Base-by-base conservation (phyloP, 2,329 filamentous ascomycete species). In the Xylaria sp. region DNA sequence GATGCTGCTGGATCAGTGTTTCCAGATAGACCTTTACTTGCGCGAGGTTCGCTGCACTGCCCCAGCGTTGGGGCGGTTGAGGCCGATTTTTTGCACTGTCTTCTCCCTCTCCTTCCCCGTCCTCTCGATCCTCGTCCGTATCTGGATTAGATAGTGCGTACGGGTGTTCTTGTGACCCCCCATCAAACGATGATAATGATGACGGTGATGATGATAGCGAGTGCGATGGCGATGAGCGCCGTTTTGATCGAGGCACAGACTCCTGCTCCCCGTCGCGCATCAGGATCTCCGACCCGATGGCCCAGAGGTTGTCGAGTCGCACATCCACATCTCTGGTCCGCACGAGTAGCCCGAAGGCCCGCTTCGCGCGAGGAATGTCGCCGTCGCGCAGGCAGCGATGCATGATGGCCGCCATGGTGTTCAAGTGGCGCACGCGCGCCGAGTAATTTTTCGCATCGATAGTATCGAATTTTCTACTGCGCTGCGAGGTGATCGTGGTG, bases 211-310 rank as follows among this genome's bases (percentile, higher is more conserved):
- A 42, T 11, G 39, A 14, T 42, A 42, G 8, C 17, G 39, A 8
- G 7, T 36, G 34, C 34, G 34, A 11, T 36, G 34, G 34, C 34
- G 34, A 59, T 2, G 55, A 17, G 14, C 27, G 27, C 21, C 54
- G 45, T 8, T 48, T 36, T 4, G 39, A 27, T 5, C 27, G 8
- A 55, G 45, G 11, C 24, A 5, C n/a, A 9, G 6, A 12, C 14
- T 72, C 75, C 48, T n/a, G 75, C 68, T 85, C 82, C 6, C 84
- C 85, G 32, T 85, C 81, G 17, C 91, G 87, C 81, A 97, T 89
- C 64, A 97, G 81, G 21, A 98, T 88, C 80, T 97, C 94, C 1
- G 93, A 93, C 0, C 93, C 94, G 53, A 97, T 86, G 14, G 90
- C 90, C 95, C 94, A 98, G 71, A 92, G 86, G 42, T 88, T 86